phyloP scores from a whole-genome alignment of 192 early-diverging fungal genomes.

The Coemansia nantahalensis region DNA sequence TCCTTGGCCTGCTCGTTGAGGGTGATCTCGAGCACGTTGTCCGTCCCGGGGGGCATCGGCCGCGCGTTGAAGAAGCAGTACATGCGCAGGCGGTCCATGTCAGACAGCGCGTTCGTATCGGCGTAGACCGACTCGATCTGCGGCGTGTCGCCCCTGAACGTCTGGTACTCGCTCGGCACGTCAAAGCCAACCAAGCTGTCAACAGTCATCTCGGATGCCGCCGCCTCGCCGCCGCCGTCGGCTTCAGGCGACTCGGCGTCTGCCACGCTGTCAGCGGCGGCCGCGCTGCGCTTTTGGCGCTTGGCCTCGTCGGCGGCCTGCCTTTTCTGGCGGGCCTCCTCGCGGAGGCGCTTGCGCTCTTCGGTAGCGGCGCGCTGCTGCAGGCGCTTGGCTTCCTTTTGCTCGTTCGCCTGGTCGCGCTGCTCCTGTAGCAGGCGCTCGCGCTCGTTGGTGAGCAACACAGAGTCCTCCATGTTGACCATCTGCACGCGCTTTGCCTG shows the following conservation, averaged over 20 bases:
- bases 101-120: slow-evolving; percentile 29
- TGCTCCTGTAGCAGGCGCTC: slow-evolving; percentile 21
- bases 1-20: slow-evolving; percentile 28
- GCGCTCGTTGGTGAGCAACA: slow-evolving; percentile 18
- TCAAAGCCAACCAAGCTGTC: slow-evolving; percentile 4
- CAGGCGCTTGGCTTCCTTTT: slow-evolving; percentile 28
- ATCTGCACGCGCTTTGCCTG: slow-evolving; percentile 24
- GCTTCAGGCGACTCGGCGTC: slow-evolving; percentile 11
- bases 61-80: slow-evolving; percentile 42
- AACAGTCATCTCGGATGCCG: too few species aligned
- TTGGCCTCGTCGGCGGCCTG: slow-evolving; percentile 5
- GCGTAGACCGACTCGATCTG: slow-evolving; percentile 29
- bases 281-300: not conserved
- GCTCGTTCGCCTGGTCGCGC: slow-evolving; percentile 12
- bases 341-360: slow-evolving; percentile 33
- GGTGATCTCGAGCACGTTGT: slow-evolving; percentile 12
- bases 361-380: slow-evolving; percentile 23
- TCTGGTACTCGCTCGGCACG: slow-evolving; percentile 27
- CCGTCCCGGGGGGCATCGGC: slow-evolving; percentile 15
- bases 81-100: slow-evolving; percentile 34
- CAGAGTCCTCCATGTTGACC: slow-evolving; percentile 18
- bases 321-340: slow-evolving; percentile 18
- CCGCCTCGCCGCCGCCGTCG: slow-evolving; percentile 3
- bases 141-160: slow-evolving; percentile 21
- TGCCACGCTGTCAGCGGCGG: not conserved